Base-by-base conservation (phyloP, 345 rosid species). In the Melastoma malabathricum region DNA sequence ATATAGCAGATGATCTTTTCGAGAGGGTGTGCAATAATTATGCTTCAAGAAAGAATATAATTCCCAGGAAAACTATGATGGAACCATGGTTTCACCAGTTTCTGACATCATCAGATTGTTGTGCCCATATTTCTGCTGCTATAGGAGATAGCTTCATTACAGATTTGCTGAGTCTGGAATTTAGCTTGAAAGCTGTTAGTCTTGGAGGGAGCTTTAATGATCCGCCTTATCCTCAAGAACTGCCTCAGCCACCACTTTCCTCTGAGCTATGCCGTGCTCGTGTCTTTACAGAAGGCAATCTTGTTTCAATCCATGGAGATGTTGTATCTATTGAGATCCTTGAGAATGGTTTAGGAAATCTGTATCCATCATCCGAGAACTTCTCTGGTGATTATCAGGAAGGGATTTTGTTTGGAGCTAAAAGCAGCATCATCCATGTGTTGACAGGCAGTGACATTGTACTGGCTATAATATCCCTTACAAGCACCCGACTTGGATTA, bases 241-340 rank as follows among this genome's bases (percentile, higher is more conserved):
- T 27, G 31, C 6, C 6, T 27, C 31, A 27, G 3, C 31, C 31
- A 27, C 31, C 3, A 27, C 44, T 50, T 46, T 49, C 60, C 22
- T 51, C 71, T 65, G 59, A 44, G 51, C 29, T 55, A 60, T 57
- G 48, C 66, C 64, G 65, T 51, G 63, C 54, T 57, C 51, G 51
- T 67, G 64, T 83, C 47, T 70, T 77, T 72, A 82, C 81, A 14
- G 83, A 71, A 31, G 84, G 94, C 60, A 72, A 73, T 47, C 68
- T 83, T 49, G 59, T 59, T 23, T 65, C 86, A 56, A 56, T 86
- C 50, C 25, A 46, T 51, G 95, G 94, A 44, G 64, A 69, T 58
- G 86, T 89, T 59, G 57, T 78, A 43, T 64, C 69, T 46, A 53
- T 83, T 64, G 75, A 79, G 51, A 66, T 47, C 52, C 60, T 79